phyloP scores from a whole-genome alignment of 2,329 filamentous ascomycete genomes.

The Mycocentrospora acerina region DNA sequence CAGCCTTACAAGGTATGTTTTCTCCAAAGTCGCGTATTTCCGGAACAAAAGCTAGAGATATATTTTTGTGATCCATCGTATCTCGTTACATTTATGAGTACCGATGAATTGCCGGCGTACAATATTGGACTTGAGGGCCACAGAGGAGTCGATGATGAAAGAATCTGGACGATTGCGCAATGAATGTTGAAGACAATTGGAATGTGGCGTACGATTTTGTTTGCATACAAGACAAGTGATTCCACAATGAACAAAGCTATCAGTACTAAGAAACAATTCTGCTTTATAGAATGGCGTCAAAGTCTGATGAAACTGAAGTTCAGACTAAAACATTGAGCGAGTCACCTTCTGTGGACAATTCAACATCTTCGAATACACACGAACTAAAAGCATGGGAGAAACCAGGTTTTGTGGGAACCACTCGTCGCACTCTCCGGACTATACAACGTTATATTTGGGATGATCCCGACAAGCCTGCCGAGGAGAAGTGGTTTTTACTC shows the following conservation, averaged over 20 bases:
- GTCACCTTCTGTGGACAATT: conserved; percentile 8
- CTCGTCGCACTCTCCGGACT: conserved; percentile 12
- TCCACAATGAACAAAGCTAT: no score
- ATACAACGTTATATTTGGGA: conserved; percentile 24
- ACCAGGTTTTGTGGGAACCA: conserved; percentile 13
- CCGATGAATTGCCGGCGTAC: no score
- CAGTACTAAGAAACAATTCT: no score
- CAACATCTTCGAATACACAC: background rate
- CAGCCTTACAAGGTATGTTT: no score
- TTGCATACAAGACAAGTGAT: no score
- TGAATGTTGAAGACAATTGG: background rate
- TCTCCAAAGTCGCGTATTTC: no score
- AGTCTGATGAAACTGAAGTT: conserved; percentile 2
- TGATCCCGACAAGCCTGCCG: conserved; percentile 16
- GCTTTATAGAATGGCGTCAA: conserved; percentile 8
- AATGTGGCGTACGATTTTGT: background rate
- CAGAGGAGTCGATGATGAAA: conserved; percentile 9
- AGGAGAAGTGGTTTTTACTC: conserved; percentile 30
- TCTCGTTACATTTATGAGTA: no score
- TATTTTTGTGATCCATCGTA: no score
- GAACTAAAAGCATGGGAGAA: conserved; percentile 13
- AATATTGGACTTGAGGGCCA: no score
- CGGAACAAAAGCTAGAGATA: no score
- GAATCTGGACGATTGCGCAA: conserved; percentile 12
- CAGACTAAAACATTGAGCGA: conserved; percentile 3